Evolutionary conservation across 1,284 basidiomycete species (phyloP), one percentile per base, ranked within the genome.

Genomic region (Melampsora allii-populina): DNA sequence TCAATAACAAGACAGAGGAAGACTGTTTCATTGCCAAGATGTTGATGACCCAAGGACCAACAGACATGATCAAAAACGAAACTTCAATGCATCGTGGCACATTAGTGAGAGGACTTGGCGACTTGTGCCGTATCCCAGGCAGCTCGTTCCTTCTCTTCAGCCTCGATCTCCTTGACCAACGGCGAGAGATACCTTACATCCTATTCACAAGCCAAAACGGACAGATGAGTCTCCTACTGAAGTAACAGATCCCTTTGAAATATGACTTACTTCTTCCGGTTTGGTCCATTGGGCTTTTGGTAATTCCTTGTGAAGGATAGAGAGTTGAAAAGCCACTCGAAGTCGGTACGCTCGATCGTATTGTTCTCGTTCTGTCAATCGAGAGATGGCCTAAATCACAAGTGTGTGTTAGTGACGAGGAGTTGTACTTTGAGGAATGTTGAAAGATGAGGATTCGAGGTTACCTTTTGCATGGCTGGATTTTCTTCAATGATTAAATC

Each of bases 281-380:
- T 86, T 87, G 67, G 87, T 84, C 94, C 93, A 96, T 82, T 94
- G 84, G 48, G 89, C 88, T 83, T 93, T 92, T 77, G 93, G 88
- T 24, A 98, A 86, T 48, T 88, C 85, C 71, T 87, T 86, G 84
- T 98, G 94, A 66, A 91, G 83, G 76, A 94, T 85, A 76, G 89
- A 90, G 76, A 88, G 86, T 78, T 94, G 90, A 64, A 88, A 87
- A 46, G 94, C 93, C 63, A 88, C 85, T 81, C 93, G 91, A 82
- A 96, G 85, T 78, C 96, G 91, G 87, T 85, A 97, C 74, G 88
- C 88, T 77, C 95, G 91, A 86, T 98, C 94, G 83, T 95, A 98
- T 39, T 85, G 81, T 84, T 97, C 89, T 66, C 86, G 85, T 56
- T 86, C 85, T 56, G 91, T 88, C 79, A 98, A 84, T 82, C 95